Percentiles rank a stretch among this genome's conserved stretches.
Conservation (phyloP, 352 stramenopile species). For the Phytophthora colocasiae region DNA sequence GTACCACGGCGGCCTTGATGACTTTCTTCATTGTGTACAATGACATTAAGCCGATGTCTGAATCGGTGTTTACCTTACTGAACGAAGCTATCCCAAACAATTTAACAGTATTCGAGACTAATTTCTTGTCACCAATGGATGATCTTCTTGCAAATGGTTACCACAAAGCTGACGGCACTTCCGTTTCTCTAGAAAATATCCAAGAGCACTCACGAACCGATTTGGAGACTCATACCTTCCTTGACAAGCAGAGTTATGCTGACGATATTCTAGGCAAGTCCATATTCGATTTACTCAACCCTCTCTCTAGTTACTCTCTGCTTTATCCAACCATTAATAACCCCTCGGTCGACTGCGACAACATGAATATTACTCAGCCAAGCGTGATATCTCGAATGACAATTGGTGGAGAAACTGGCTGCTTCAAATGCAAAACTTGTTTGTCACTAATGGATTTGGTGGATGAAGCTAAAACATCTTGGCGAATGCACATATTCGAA, state of each 20-base stretch:
- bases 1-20: conserved; percentile 29
- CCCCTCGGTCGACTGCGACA: conserved; percentile 42
- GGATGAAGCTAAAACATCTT: conserved; percentile 40
- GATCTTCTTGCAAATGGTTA: conserved; percentile 35
- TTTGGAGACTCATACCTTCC: conserved; percentile 52
- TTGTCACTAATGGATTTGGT: conserved; percentile 43
- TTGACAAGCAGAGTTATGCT: conserved; percentile 52
- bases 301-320: conserved; percentile 43
- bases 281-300: conserved; percentile 51
- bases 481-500: conserved; percentile 53
- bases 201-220: conserved; percentile 29
- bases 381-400: conserved; percentile 62
- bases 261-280: conserved; percentile 42
- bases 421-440: conserved; percentile 73
- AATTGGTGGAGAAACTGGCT: conserved; percentile 57
- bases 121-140: conserved; percentile 46
- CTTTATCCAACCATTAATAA: conserved; percentile 57
- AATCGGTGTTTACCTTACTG: conserved; percentile 33
- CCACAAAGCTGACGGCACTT: background rate
- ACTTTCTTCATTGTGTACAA: conserved; percentile 44
- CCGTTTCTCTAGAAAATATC: conserved; percentile 27
- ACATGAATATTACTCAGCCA: conserved; percentile 52
- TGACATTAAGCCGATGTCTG: conserved; percentile 39
- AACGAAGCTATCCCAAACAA: conserved; percentile 37
- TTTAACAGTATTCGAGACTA: conserved; percentile 44